Percentiles rank a stretch among this genome's conserved stretches.
These are phyloP conservation scores for Laburnicola sp. DNA, from an alignment of 2,329 filamentous ascomycete genomes.

Conservation along the genomic window DNA sequence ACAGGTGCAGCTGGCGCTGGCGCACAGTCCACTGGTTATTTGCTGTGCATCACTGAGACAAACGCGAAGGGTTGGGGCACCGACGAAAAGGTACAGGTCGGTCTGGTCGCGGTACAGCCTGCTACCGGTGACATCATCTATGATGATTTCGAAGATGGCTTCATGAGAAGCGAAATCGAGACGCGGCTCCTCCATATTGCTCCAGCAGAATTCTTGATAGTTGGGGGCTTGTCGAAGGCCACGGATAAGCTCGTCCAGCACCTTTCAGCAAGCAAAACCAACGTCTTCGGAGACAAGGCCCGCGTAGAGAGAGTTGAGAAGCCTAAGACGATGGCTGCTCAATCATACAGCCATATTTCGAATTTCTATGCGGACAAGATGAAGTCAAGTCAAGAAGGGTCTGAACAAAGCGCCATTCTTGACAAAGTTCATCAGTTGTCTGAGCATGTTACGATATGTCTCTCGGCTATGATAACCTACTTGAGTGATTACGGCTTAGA, in stretches of 20 bases:
- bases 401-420: constrained; percentile 62
- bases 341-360: constrained; percentile 85
- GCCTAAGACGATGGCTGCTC: constrained; percentile 77
- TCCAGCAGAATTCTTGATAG: constrained; percentile 91
- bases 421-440: constrained; percentile 85
- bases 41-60: constrained; percentile 88
- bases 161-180: constrained; percentile 96
- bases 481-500: constrained; percentile 89
- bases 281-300: constrained; percentile 88
- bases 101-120: constrained; percentile 90
- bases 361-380: constrained; percentile 90
- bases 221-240: constrained; percentile 85
- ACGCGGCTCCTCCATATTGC: constrained; percentile 94
- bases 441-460: constrained; percentile 83
- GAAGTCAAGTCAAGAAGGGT: constrained; percentile 52
- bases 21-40: constrained; percentile 72
- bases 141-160: constrained; percentile 93
- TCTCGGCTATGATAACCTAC: constrained; percentile 95
- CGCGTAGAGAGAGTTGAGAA: constrained; percentile 79
- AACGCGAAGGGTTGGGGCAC: constrained; percentile 78
- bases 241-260: constrained; percentile 92
- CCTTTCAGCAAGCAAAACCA: constrained; percentile 82
- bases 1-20: constrained; percentile 54
- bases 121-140: constrained; percentile 95
- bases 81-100: constrained; percentile 91